These are phyloP conservation scores for Fraxinus cuspidata DNA, from an alignment of 257 asterid genomes.

Conservation along the genomic window DNA sequence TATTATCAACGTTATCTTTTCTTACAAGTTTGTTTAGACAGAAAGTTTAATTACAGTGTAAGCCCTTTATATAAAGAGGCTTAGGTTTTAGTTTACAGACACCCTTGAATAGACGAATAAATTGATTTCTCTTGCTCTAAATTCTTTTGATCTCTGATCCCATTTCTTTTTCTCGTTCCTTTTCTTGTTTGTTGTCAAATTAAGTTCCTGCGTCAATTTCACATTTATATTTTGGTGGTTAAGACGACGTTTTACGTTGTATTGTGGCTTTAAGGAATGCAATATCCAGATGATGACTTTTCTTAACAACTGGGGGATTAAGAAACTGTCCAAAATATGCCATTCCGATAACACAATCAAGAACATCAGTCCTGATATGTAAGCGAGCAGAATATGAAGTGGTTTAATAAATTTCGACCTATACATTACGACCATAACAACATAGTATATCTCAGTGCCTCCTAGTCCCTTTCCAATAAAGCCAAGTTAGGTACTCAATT, in stretches of 20 bases:
- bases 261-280: not conserved
- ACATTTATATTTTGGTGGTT: not conserved
- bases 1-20: no score
- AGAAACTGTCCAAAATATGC: not conserved
- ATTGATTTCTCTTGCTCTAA: no score
- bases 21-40: no score
- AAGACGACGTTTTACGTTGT: not conserved
- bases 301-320: not conserved
- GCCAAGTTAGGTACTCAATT: not conserved
- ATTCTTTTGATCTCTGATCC: no score
- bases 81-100: no score
- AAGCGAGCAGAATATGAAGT: not conserved
- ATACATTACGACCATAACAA: constrained; percentile 6
- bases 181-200: no score
- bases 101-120: no score
- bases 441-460: constrained; percentile 8
- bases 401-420: not conserved
- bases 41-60: no score
- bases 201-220: not conserved
- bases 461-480: not conserved
- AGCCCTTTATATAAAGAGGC: no score
- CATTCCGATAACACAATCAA: not conserved
- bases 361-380: not conserved
- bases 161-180: no score
- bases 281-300: not conserved